Base-by-base conservation (phyloP, 768 basidiomycete genomes). In the Chalciporus chontae region DNA sequence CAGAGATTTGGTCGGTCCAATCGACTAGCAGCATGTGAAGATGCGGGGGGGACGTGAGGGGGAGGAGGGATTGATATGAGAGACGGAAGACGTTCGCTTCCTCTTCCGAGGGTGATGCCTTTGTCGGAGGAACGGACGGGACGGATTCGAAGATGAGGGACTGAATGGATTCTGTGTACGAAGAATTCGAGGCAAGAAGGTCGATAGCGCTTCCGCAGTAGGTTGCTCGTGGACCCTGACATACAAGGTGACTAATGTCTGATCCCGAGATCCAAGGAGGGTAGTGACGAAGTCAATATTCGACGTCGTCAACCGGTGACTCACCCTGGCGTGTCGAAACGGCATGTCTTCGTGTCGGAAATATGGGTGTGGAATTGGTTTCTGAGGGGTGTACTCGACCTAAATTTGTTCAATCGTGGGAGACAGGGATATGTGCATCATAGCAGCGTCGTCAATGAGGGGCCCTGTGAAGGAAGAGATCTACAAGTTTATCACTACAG, bases 1-100 rank as follows among this genome's bases (percentile, higher is more conserved):
- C 41, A 60, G 36, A 51, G 8, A 57, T 13, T 17, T 53, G 58
- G 9, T 56, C 49, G 29, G 44, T 42, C 54, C 54, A 56, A 10
- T 36, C 27, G 32, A 59, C 45, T 13, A 3, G 7, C 14, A 60
- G 44, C 13, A 4, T 14, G 26, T 44, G 45, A 18, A 60, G 52
- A 10, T 34, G 51, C 3, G 36, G 3, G 3, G 49, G 21, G 23
- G 9, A 31, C 40, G 17, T 27, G 24, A 60, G 50, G 8, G 52
- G 52, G 19, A 41, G 21, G 5, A 54, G 27, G 3, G 40, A 42
- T 21, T 38, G 13, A 24, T 45, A 57, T 8, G 59, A 50, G 11
- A 60, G 45, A n/a, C 32, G 23, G 40, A 51, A 45, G 10, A 10
- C n/a, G 40, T 0, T 5, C 23, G 8, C 24, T 47, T 41, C 53